Evolutionary conservation across 441 rosid species (phyloP).

Genomic region (Capsella rubella): DNA sequence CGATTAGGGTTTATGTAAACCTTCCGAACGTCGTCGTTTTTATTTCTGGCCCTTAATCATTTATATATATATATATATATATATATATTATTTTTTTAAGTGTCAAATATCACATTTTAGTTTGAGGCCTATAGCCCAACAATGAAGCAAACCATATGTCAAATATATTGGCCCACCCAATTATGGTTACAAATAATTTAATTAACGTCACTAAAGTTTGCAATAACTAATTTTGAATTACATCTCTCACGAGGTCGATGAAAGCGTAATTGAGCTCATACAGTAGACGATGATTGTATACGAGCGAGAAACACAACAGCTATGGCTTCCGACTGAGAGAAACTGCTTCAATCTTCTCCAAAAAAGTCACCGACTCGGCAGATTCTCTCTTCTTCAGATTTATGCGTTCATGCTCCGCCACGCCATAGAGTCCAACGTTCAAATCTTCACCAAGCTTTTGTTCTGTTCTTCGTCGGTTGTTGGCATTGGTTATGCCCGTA

Average conservation of each 20-base stretch:
- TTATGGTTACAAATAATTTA: too few relatives aligned
- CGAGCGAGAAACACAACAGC: constrained; percentile 32
- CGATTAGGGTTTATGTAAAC: constrained; percentile 35
- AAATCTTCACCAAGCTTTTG: constrained; percentile 66
- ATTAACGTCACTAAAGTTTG: too few relatives aligned
- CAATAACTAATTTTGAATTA: too few relatives aligned
- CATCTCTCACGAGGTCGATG: too few relatives aligned
- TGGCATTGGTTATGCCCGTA: constrained; percentile 58
- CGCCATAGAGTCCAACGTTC: constrained; percentile 60
- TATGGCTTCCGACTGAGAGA: constrained; percentile 64
- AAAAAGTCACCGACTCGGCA: constrained; percentile 39
- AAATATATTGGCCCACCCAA: background rate
- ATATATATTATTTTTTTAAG: too few relatives aligned
- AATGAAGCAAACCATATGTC: background rate
- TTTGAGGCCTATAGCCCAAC: constrained; percentile 16
- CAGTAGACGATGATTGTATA: constrained; percentile 14
- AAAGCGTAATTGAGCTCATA: background rate
- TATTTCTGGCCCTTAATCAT: background rate
- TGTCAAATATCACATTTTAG: background rate
- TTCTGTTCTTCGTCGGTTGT: constrained; percentile 45
- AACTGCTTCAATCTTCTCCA: constrained; percentile 63
- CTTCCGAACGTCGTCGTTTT: background rate
- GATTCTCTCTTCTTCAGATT: constrained; percentile 54
- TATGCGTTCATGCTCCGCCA: constrained; percentile 72
- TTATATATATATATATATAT: background rate